phyloP scores from a whole-genome alignment of 225 moss, liverwort and hornwort genomes.

The Pseudoscleropodium purum region DNA sequence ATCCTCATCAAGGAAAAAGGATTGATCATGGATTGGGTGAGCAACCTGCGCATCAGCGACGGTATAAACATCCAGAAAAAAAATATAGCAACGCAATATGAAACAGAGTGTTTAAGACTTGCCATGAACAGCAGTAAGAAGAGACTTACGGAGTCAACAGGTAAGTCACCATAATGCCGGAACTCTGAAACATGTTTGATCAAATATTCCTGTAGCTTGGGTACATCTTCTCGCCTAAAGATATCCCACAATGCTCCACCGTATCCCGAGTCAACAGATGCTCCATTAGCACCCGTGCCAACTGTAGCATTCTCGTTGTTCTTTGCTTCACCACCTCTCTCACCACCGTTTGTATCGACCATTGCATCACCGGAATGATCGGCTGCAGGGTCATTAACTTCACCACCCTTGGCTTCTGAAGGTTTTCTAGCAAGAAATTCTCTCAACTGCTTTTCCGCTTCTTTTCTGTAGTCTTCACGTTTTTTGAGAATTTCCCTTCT shows the following conservation, averaged over 20 bases:
- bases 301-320: background rate
- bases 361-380: background rate
- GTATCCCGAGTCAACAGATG: conserved; percentile 4
- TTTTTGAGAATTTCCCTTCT: background rate
- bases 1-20: conserved; percentile 37
- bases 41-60: conserved; percentile 20
- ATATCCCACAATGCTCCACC: conserved; percentile 75
- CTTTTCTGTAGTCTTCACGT: conserved; percentile 4
- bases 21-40: conserved; percentile 54
- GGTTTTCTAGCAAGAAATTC: conserved; percentile 5
- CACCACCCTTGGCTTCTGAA: background rate
- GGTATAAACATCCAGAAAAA: background rate
- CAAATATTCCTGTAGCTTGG: conserved; percentile 49
- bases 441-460: conserved; percentile 2
- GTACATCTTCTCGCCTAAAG: conserved; percentile 62
- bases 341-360: background rate
- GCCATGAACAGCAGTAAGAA: background rate
- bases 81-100: background rate
- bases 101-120: background rate
- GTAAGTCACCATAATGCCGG: conserved; percentile 33
- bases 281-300: background rate
- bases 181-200: conserved; percentile 37
- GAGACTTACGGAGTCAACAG: conserved; percentile 37
- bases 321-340: background rate
- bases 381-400: background rate